Evolutionary conservation across 2,329 filamentous ascomycete genomes (phyloP).

Genomic region (Alternaria consortialis): DNA sequence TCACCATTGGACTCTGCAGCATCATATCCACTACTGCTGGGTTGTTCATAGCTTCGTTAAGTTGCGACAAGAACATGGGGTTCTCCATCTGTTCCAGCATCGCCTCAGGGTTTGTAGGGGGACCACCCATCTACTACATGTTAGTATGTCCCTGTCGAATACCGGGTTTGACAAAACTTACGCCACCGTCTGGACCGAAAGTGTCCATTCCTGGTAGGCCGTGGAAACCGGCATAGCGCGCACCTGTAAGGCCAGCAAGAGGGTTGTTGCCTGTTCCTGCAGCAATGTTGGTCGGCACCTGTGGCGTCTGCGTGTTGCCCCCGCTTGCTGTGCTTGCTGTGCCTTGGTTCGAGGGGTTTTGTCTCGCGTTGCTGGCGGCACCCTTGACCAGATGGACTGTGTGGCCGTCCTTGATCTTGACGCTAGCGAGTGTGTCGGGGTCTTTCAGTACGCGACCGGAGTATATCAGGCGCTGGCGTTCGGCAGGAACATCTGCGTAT

Average conservation of each 20-base stretch:
- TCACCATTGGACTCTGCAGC: conserved; percentile 63
- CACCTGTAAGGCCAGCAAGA: conserved; percentile 88
- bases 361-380: conserved; percentile 82
- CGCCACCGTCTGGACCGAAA: conserved; percentile 94
- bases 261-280: conserved; percentile 84
- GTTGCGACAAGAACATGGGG: conserved; percentile 82
- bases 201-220: conserved; percentile 86
- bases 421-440: conserved; percentile 80
- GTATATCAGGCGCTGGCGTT: conserved; percentile 95
- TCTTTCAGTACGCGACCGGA: conserved; percentile 97
- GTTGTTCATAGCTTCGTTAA: conserved; percentile 96
- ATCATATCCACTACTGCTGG: conserved; percentile 92
- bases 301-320: conserved; percentile 62
- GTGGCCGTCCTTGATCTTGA: conserved; percentile 96
- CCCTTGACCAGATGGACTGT: conserved; percentile 97
- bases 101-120: conserved; percentile 80
- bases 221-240: conserved; percentile 90
- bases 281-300: conserved; percentile 79
- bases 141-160: conserved; percentile 24
- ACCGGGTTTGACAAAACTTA: conserved; percentile 62
- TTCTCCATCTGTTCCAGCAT: conserved; percentile 88
- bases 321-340: conserved; percentile 43
- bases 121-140: conserved; percentile 81
- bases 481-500: conserved; percentile 84
- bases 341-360: conserved; percentile 63